Evolutionary conservation across 148 eudicot species (phyloP).

Genomic region (Hydrangea macrophylla): DNA sequence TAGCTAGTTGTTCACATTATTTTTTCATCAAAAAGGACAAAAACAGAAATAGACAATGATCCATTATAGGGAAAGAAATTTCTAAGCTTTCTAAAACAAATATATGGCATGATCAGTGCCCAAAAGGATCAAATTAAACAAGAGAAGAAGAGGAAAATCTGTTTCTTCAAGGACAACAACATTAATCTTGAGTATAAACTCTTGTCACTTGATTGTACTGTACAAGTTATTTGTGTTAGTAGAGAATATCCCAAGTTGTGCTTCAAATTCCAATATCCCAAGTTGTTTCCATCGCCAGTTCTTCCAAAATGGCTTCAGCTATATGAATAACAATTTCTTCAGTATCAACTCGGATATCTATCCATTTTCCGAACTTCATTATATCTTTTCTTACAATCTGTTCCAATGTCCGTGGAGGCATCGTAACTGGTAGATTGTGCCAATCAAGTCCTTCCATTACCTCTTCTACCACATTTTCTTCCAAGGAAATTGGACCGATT

Average conservation of each 20-base stretch:
- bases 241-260: background rate
- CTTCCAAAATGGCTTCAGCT: conserved; percentile 30
- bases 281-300: conserved; percentile 20
- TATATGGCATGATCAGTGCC: too few relatives aligned
- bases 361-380: conserved; percentile 26
- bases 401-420: conserved; percentile 24
- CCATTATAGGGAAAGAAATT: too few relatives aligned
- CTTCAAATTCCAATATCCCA: conserved; percentile 7
- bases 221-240: too few relatives aligned
- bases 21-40: too few relatives aligned
- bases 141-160: too few relatives aligned
- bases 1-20: too few relatives aligned
- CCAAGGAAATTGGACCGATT: conserved; percentile 10
- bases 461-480: conserved; percentile 20
- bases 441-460: conserved; percentile 24
- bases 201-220: too few relatives aligned
- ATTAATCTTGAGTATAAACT: too few relatives aligned
- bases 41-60: too few relatives aligned
- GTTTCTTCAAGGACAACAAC: too few relatives aligned
- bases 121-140: too few relatives aligned
- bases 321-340: conserved; percentile 26
- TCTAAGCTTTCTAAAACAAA: too few relatives aligned
- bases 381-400: conserved; percentile 30
- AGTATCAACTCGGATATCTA: conserved; percentile 18
- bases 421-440: conserved; percentile 15